Evolutionary conservation across 2,329 filamentous ascomycete genomes (phyloP), one percentile per base, ranked within the genome.

Genomic region (Talaromyces sp.): DNA sequence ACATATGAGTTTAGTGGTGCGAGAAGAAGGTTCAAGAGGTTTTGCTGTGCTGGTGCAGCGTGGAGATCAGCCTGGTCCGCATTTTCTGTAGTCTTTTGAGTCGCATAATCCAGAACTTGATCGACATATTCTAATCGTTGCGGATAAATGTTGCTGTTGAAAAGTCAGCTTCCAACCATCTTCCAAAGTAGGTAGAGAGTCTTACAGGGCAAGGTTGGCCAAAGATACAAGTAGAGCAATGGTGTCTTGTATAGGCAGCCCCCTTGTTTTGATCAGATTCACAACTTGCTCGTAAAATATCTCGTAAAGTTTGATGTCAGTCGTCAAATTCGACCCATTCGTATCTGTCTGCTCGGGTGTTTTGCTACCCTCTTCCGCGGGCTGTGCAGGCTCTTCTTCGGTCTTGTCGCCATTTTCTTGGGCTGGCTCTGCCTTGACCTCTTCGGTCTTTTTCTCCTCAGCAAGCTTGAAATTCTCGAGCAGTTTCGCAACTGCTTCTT

Each of bases 21-120:
- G 68, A 95, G 89, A n/a, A 99, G 85, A 27, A 99, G 87, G 58
- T 89, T 90, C 63, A 98, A 84, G 51, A 99, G 87, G 69, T 92
- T 96, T 68, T 92, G 89, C 78, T 99, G 96, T 9, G 92, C 90
- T 5, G 88, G 86, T 62, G 89, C 85, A 4, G 93, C 94, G 77
- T 98, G 95, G 31, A 99, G 82, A 71, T 99, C 95, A n/a, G 95
- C 89, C 68, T 93, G 96, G 76, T 96, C 97, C 62, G 90, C 87
- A 75, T 96, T 91, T 73, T 97, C 92, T 57, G 87, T 84, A 42
- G 94, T 91, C 76, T 98, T 96, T 69, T 87, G 83, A 57, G 90
- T 89, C 56, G 93, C 94, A 73, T 95, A 98, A 60, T 90, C 87
- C 44, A 99, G 82, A 55, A 98, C 89, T 75, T 98, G 93, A 71